Conservation (phyloP, 176 grass and related monocot genomes). For the Olyra latifolia region DNA sequence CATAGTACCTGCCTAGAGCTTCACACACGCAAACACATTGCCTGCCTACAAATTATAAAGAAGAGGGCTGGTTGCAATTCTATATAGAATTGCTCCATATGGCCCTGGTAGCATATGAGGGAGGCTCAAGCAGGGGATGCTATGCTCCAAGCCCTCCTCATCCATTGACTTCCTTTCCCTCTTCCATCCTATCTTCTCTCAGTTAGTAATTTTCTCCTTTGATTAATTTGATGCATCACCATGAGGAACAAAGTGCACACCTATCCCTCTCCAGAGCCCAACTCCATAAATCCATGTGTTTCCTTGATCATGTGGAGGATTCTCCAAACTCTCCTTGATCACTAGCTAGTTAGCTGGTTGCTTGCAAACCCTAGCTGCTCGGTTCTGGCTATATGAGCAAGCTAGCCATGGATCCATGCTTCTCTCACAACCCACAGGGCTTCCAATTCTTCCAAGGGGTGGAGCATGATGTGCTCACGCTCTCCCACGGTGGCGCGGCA, state of each 20-base stretch:
- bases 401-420: slow-evolving; percentile 2
- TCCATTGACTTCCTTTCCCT: slow-evolving; percentile 5
- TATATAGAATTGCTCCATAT: slow-evolving; percentile 10
- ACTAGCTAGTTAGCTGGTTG: too few species aligned
- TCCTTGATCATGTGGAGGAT: background rate
- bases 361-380: background rate
- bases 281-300: background rate
- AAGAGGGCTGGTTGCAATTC: background rate
- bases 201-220: background rate
- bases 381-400: background rate
- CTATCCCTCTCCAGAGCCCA: background rate
- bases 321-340: background rate
- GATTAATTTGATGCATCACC: background rate
- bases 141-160: background rate
- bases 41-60: too few species aligned
- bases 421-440: background rate
- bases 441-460: background rate
- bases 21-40: too few species aligned
- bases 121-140: slow-evolving; percentile 24
- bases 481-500: background rate
- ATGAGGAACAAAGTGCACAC: background rate
- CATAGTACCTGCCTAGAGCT: too few species aligned
- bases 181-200: background rate
- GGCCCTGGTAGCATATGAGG: slow-evolving; percentile 25
- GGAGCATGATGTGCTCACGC: background rate